Evolutionary conservation across 768 basidiomycete genomes (phyloP).

Genomic region (Boletellus ananiceps): DNA sequence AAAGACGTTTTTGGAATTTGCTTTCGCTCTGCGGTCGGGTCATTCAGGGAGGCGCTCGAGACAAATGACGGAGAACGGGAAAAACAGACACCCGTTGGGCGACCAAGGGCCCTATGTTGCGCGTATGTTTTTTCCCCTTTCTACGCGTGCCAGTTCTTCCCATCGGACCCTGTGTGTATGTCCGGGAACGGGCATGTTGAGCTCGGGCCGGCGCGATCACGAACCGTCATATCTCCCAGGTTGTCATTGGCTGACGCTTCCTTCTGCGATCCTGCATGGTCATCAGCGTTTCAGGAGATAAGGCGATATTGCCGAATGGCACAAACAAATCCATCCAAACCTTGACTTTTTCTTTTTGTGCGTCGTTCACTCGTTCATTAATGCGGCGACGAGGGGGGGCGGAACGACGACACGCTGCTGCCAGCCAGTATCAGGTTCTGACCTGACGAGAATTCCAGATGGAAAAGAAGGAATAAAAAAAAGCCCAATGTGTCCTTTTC

Average conservation of each 20-base stretch:
- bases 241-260: neutral
- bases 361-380: slow-evolving; percentile 1
- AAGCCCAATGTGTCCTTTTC: too few species aligned
- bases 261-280: neutral
- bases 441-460: neutral
- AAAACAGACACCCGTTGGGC: neutral
- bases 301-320: slow-evolving; percentile 18
- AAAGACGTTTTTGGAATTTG: slow-evolving; percentile 10
- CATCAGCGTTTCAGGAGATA: slow-evolving; percentile 16
- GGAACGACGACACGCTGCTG: neutral
- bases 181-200: neutral
- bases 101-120: too few species aligned
- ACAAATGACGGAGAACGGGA: neutral
- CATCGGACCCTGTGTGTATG: neutral
- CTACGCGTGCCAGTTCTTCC: neutral
- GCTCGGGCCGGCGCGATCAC: slow-evolving; percentile 1
- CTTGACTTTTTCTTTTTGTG: neutral
- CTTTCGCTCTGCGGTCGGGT: neutral
- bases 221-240: neutral
- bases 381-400: slow-evolving; percentile 13
- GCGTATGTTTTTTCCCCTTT: neutral
- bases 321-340: neutral
- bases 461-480: too few species aligned
- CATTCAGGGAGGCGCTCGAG: neutral
- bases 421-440: neutral